phyloP scores from a whole-genome alignment of 768 basidiomycete species.

The Lepiota venenata region DNA sequence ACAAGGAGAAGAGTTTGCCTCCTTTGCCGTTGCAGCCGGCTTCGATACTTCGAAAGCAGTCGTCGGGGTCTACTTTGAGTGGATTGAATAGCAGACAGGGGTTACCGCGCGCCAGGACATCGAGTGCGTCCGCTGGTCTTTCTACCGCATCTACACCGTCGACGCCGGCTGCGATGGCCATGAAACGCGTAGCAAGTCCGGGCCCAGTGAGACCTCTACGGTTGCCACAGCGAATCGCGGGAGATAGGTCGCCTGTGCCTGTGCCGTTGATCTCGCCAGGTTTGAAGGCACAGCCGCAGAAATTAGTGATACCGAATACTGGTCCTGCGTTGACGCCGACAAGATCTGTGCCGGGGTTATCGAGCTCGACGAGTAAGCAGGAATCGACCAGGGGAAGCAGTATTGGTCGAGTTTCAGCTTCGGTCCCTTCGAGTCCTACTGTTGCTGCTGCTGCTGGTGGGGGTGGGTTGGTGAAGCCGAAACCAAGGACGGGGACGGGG shows the following conservation, averaged over 20 bases:
- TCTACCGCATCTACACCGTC: slow-evolving; percentile 17
- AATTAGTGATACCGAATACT: neutral
- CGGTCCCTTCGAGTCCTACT: slow-evolving; percentile 4
- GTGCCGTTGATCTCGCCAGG: slow-evolving; percentile 18
- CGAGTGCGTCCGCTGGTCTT: neutral
- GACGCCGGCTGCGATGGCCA: slow-evolving; percentile 10
- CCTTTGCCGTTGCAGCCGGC: slow-evolving; percentile 23
- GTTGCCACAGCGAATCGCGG: slow-evolving; percentile 23
- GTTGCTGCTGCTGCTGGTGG: slow-evolving; percentile 6
- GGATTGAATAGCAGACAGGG: slow-evolving; percentile 10
- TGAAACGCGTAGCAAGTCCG: slow-evolving; percentile 15
- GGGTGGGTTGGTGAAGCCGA: slow-evolving; percentile 29
- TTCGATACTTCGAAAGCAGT: slow-evolving; percentile 14
- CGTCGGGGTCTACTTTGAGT: slow-evolving; percentile 8
- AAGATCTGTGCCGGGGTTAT: slow-evolving; percentile 5
- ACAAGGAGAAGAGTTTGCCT: slow-evolving; percentile 35
- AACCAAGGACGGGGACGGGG: slow-evolving; percentile 64
- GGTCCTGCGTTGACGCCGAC: slow-evolving; percentile 7
- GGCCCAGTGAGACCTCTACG: slow-evolving; percentile 27
- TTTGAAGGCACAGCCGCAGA: too few species aligned
- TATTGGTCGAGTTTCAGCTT: neutral
- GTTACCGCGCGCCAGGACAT: slow-evolving; percentile 24
- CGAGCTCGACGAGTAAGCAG: slow-evolving; percentile 8
- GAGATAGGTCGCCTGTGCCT: slow-evolving; percentile 31
- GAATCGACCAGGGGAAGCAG: slow-evolving; percentile 4